These are phyloP conservation scores for Teratosphaeriaceae sp. DNA, from an alignment of 2,329 filamentous ascomycete genomes.

Conservation along the genomic window DNA sequence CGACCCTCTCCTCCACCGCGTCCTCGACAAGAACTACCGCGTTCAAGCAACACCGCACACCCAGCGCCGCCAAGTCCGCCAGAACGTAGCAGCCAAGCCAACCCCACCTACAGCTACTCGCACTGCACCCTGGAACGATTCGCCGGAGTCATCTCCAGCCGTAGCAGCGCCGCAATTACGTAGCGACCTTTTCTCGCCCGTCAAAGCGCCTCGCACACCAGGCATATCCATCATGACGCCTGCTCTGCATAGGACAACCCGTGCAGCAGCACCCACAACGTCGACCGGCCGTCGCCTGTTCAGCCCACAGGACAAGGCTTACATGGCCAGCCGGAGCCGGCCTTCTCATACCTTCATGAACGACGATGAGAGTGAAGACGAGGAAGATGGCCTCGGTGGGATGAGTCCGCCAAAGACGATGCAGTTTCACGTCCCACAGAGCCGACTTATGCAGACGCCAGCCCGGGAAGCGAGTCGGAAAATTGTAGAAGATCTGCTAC, in stretches of 20 bases:
- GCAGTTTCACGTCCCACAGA: conserved; percentile 73
- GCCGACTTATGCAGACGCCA: conserved; percentile 72
- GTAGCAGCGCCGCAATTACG: conserved; percentile 75
- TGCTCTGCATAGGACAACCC: conserved; percentile 14
- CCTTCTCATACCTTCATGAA: conserved; percentile 16
- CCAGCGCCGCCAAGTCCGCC: conserved; percentile 20
- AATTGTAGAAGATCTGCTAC: conserved; percentile 73
- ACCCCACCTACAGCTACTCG: conserved; percentile 34
- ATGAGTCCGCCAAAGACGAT: conserved; percentile 88
- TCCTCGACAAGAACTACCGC: conserved; percentile 95
- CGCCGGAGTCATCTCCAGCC: conserved; percentile 53
- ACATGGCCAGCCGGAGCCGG: conserved; percentile 17
- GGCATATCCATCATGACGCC: conserved; percentile 81
- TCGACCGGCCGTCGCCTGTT: conserved; percentile 31
- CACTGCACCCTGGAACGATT: conserved; percentile 34
- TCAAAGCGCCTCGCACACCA: conserved; percentile 56
- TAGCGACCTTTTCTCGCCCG: conserved; percentile 64
- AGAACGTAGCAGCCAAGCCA: conserved; percentile 16
- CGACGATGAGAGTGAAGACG: conserved; percentile 40
- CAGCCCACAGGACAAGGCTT: conserved; percentile 24
- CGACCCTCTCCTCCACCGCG: conserved; percentile 78
- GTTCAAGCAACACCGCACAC: conserved; percentile 81
- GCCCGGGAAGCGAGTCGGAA: conserved; percentile 73
- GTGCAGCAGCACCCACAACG: conserved; percentile 19
- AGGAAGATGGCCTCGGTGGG: conserved; percentile 43